Conservation (phyloP, 805 yeast genomes). For the Yamadazyma insecticola region DNA sequence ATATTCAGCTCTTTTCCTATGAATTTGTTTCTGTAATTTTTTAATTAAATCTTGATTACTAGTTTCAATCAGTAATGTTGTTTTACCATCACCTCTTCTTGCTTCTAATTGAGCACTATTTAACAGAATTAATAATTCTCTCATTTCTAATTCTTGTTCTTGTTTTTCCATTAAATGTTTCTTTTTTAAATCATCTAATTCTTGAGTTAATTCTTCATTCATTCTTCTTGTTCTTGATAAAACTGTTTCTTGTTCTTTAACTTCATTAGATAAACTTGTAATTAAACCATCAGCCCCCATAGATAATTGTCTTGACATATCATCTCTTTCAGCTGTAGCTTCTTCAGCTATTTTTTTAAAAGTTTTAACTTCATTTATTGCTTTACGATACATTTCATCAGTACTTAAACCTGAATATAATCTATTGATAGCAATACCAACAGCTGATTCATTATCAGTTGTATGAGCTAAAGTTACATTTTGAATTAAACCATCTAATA, state of each 20-base stretch:
- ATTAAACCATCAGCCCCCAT: conserved; percentile 77
- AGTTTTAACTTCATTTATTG: conserved; percentile 51
- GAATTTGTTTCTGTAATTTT: conserved; percentile 42
- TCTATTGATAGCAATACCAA: conserved; percentile 72
- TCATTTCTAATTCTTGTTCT: conserved; percentile 70
- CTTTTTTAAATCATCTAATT: conserved; percentile 59
- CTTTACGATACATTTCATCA: conserved; percentile 79
- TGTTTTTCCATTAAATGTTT: conserved; percentile 62
- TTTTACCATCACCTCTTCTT: conserved; percentile 29
- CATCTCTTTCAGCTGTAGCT: conserved; percentile 56
- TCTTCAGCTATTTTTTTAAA: conserved; percentile 49
- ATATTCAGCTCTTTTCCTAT: conserved; percentile 43
- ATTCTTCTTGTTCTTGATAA: conserved; percentile 56
- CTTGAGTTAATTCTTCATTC: conserved; percentile 55
- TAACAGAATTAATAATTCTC: conserved; percentile 63
- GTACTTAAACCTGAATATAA: conserved; percentile 70
- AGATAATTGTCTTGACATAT: conserved; percentile 58
- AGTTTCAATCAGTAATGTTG: conserved; percentile 32
- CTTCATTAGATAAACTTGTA: conserved; percentile 53
- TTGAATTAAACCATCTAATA: conserved; percentile 62
- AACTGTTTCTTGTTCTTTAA: conserved; percentile 59
- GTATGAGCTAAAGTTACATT: conserved; percentile 53
- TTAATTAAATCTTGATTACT: conserved; percentile 33
- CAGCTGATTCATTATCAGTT: conserved; percentile 43
- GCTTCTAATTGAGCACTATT: conserved; percentile 42